Conservation (phyloP, 768 basidiomycete genomes). For the Pleurotus salmoneostramineus region DNA sequence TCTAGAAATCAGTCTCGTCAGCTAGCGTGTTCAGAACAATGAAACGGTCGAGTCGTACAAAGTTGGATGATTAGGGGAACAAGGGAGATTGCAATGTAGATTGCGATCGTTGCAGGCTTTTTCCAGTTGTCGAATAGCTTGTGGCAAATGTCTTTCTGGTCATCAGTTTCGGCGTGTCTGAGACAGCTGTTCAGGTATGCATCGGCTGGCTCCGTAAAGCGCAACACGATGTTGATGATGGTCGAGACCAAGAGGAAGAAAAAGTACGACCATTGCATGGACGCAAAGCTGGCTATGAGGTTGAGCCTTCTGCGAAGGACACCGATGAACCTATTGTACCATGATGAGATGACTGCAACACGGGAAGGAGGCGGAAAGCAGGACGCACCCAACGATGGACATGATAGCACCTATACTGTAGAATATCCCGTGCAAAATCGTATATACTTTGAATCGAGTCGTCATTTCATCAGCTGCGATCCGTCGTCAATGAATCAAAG, state of each 20-base stretch:
- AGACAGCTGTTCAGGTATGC: constrained; percentile 24
- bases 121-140: constrained; percentile 20
- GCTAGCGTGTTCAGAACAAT: constrained; percentile 5
- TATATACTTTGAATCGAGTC: constrained; percentile 21
- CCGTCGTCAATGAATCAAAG: not conserved
- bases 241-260: constrained; percentile 22
- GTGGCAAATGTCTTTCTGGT: constrained; percentile 25
- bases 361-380: constrained; percentile 7
- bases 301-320: constrained; percentile 32
- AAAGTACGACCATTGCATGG: constrained; percentile 25
- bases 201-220: constrained; percentile 25
- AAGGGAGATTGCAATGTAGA: constrained; percentile 25
- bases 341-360: not conserved
- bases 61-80: constrained; percentile 32
- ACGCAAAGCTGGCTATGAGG: constrained; percentile 27
- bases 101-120: constrained; percentile 19
- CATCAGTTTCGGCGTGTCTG: constrained; percentile 18
- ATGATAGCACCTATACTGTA: constrained; percentile 29
- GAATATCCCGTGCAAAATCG: constrained; percentile 26
- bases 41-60: constrained; percentile 24
- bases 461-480: constrained; percentile 21
- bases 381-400: constrained; percentile 28
- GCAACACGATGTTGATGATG: constrained; percentile 27
- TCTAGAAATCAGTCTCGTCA: constrained; percentile 19
- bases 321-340: constrained; percentile 29